Percentiles rank a stretch among this genome's conserved stretches.
Conservation (phyloP, 805 yeast genomes). For the Pichia gijzeniarum region DNA sequence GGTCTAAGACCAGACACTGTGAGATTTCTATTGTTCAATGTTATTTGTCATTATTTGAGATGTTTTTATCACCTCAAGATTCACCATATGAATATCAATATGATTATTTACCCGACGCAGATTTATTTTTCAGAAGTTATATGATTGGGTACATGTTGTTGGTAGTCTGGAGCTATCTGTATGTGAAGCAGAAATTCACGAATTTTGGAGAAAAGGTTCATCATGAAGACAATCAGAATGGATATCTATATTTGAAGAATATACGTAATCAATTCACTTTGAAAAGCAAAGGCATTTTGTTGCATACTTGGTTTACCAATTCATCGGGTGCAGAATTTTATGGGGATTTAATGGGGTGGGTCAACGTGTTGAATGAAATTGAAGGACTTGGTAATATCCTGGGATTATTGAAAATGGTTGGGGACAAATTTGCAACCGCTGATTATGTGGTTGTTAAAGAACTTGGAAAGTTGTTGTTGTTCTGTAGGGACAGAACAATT, state of each 20-base stretch:
- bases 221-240: slow-evolving; percentile 35
- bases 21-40: slow-evolving; percentile 54
- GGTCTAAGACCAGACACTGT: slow-evolving; percentile 45
- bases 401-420: slow-evolving; percentile 47
- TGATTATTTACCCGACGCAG: slow-evolving; percentile 45
- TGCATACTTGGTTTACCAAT: slow-evolving; percentile 30
- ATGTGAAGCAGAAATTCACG: slow-evolving; percentile 35
- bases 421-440: slow-evolving; percentile 34
- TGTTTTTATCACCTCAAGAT: slow-evolving; percentile 51
- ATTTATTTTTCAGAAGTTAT: slow-evolving; percentile 41
- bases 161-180: slow-evolving; percentile 49
- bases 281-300: slow-evolving; percentile 27
- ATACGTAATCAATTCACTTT: slow-evolving; percentile 37
- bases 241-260: slow-evolving; percentile 44
- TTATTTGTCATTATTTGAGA: slow-evolving; percentile 53
- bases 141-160: slow-evolving; percentile 36
- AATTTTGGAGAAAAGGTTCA: slow-evolving; percentile 29
- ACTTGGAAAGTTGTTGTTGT: slow-evolving; percentile 43
- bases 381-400: slow-evolving; percentile 42
- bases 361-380: slow-evolving; percentile 34
- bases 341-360: slow-evolving; percentile 36
- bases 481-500: slow-evolving; percentile 48
- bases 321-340: slow-evolving; percentile 35
- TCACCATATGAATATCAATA: slow-evolving; percentile 35
- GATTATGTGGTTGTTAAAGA: slow-evolving; percentile 56